These are phyloP conservation scores for Ganoderma lucidum DNA, from an alignment of 1,284 basidiomycete genomes.

Conservation along the genomic window DNA sequence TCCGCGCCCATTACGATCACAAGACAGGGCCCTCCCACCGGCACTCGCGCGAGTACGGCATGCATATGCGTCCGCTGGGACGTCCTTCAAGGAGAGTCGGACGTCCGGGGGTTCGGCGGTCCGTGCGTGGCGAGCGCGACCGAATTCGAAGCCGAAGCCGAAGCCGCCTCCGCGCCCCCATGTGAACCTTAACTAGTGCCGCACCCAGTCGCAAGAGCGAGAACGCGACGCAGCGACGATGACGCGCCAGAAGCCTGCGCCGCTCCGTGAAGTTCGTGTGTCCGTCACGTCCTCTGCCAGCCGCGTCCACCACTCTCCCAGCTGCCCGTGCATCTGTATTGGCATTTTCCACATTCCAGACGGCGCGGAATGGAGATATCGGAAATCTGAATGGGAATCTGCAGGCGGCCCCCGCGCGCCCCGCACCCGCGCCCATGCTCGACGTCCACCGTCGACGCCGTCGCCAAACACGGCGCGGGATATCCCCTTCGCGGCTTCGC, in stretches of 20 bases:
- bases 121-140: slow-evolving; percentile 1
- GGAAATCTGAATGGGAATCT: neutral
- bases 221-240: slow-evolving; percentile 12
- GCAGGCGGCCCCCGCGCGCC: slow-evolving; percentile 12
- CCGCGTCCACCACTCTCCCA: neutral
- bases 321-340: neutral
- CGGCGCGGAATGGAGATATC: slow-evolving; percentile 2
- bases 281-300: neutral
- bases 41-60: slow-evolving; percentile 14
- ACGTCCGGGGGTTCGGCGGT: slow-evolving; percentile 10
- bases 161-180: neutral
- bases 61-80: slow-evolving; percentile 8
- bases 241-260: slow-evolving; percentile 13
- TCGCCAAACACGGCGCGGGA: neutral
- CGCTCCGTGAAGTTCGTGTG: slow-evolving; percentile 8
- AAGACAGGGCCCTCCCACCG: slow-evolving; percentile 11
- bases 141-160: slow-evolving; percentile 2
- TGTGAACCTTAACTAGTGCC: slow-evolving; percentile 4
- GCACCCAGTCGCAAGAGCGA: neutral
- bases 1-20: slow-evolving; percentile 14
- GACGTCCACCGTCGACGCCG: slow-evolving; percentile 12
- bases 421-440: slow-evolving; percentile 17
- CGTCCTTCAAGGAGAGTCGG: neutral
- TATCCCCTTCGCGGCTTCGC: neutral
- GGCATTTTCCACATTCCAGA: neutral